Evolutionary conservation across 2,329 filamentous ascomycete genomes (phyloP), one percentile per base, ranked within the genome.

Genomic region (Alternaria brassicae): DNA sequence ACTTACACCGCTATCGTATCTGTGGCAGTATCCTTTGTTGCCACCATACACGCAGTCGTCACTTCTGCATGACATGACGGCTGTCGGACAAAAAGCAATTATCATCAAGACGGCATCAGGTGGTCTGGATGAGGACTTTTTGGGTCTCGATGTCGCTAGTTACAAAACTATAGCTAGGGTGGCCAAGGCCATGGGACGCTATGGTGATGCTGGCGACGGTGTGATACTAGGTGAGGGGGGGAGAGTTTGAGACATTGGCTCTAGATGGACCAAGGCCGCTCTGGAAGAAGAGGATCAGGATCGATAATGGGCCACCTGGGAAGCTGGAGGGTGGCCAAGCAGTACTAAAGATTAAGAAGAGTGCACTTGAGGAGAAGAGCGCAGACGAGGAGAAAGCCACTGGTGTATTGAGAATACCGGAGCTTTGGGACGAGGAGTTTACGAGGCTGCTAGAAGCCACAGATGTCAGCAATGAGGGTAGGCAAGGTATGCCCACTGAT

Each of bases 41-140:
- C 89, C 91, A 3, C 80, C 82, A 3, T 78, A 80, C 37, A 74
- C 72, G 21, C 78, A 81, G 59, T 72, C 75, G 13, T 76, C 82
- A 0, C 82, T 98, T 19, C 82, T 99, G 50, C 83, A 86, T 58
- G 93, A 97, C 76, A 97, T 99, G 92, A 86, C 85, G 5, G 83
- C 82, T 6, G 86, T 88, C 3, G 90, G 90, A 1, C 86, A 96
- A 55, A 92, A 97, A 72, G 91, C 93, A n/a, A 85, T 93, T 60
- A 92, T 99, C 72, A 88, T 99, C 80, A 99, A 98, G 80, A 92
- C 97, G 42, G 93, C 95, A 41, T 96, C 91, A 64, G 93, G 92
- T 6, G 95, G 93, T 0, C 82, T 99, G 49, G 91, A 94, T 71
- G 91, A 93, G 67, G 82, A 79, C 36, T 89, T 93, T 70, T 80